Evolutionary conservation across 495 filamentous ascomycete species (phyloP).

Genomic region (Achaetomiella virescens): DNA sequence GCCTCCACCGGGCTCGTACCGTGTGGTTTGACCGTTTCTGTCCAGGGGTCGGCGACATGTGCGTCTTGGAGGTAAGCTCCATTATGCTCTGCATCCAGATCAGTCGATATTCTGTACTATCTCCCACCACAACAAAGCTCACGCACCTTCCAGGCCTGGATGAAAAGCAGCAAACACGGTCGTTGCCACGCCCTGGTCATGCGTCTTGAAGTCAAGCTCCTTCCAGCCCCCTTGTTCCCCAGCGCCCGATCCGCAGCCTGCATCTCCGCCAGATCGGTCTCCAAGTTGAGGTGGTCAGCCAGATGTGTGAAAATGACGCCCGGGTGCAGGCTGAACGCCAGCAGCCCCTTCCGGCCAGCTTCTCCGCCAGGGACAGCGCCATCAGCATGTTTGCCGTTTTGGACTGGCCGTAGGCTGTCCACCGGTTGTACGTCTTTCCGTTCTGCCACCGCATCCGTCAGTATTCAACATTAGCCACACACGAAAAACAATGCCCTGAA

Average conservation of each 20-base stretch:
- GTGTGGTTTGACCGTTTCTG: constrained; percentile 32
- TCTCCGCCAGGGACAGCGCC: constrained; percentile 37
- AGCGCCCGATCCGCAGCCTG: constrained; percentile 12
- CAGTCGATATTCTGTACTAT: neutral
- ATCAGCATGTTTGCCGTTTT: constrained; percentile 52
- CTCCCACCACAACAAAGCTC: neutral
- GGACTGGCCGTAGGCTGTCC: constrained; percentile 43
- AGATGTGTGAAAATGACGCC: constrained; percentile 34
- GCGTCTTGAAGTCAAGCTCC: constrained; percentile 28
- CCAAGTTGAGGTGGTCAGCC: constrained; percentile 26
- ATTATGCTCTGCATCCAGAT: constrained; percentile 25
- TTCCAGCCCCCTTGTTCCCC: constrained; percentile 28
- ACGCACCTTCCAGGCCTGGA: constrained; percentile 30
- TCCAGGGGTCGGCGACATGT: constrained; percentile 32
- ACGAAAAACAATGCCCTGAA: constrained; percentile 12
- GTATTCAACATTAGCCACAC: neutral
- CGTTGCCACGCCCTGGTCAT: constrained; percentile 39
- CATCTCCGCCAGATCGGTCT: constrained; percentile 16
- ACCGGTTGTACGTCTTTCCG: constrained; percentile 44
- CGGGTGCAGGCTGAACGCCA: constrained; percentile 40
- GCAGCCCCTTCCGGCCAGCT: constrained; percentile 27
- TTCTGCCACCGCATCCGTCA: constrained; percentile 20
- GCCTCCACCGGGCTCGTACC: constrained; percentile 36
- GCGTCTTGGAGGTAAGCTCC: constrained; percentile 38
- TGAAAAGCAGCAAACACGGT: constrained; percentile 44